Conservation (phyloP, 2,329 filamentous ascomycete genomes). For the Monosporascus sp. region DNA sequence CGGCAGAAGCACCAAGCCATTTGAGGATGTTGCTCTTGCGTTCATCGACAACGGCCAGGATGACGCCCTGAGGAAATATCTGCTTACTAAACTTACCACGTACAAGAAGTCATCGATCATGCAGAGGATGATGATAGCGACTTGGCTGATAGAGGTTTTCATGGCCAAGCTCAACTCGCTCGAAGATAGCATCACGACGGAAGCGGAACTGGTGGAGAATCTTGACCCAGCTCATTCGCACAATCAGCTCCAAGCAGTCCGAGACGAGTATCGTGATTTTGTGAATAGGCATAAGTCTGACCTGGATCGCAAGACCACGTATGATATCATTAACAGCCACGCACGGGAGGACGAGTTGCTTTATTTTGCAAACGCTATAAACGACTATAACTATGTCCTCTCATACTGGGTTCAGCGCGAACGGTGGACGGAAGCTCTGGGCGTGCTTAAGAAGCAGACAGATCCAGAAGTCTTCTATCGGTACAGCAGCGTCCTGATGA, state of each 20-base stretch:
- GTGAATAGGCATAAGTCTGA: conserved; percentile 78
- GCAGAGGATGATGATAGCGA: conserved; percentile 93
- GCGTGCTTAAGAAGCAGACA: conserved; percentile 87
- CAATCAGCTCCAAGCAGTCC: conserved; percentile 64
- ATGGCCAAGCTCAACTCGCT: conserved; percentile 95
- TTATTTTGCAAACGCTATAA: conserved; percentile 80
- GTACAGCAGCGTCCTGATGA: conserved; percentile 96
- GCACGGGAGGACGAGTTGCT: conserved; percentile 89
- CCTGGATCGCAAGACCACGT: conserved; percentile 84
- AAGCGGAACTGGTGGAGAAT: conserved; percentile 71
- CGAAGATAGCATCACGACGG: conserved; percentile 88
- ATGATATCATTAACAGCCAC: conserved; percentile 94
- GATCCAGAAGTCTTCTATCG: conserved; percentile 92
- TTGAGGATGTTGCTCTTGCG: conserved; percentile 87
- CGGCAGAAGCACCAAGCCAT: conserved; percentile 92
- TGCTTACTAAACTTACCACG: conserved; percentile 74
- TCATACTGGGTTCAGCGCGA: conserved; percentile 97
- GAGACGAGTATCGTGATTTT: conserved; percentile 83
- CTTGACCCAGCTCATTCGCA: conserved; percentile 65
- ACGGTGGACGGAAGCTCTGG: conserved; percentile 80
- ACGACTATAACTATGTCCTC: conserved; percentile 91
- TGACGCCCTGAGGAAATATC: conserved; percentile 84
- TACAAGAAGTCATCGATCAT: conserved; percentile 81
- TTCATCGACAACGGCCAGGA: conserved; percentile 88
- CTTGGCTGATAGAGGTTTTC: conserved; percentile 91